phyloP scores from a whole-genome alignment of 1,284 basidiomycete genomes.

The Cutaneotrichosporon sp. region DNA sequence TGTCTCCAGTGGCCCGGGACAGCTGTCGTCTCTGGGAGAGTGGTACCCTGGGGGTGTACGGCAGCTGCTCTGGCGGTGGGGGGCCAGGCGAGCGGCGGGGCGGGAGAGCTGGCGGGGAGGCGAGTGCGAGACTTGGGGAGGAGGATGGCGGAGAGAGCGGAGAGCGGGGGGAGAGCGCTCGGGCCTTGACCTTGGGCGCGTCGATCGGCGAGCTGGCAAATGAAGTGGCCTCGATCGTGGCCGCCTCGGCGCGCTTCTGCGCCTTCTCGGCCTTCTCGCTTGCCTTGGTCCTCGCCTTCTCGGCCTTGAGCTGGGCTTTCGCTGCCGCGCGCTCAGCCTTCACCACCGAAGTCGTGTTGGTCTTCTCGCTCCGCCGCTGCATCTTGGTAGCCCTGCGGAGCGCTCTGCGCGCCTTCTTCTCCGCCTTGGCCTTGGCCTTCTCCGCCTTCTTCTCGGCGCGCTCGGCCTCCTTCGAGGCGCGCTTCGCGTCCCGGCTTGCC shows the following conservation, averaged over 20 bases:
- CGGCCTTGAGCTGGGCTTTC: constrained; percentile 7
- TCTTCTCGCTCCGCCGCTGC: constrained; percentile 5
- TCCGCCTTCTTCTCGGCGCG: background rate
- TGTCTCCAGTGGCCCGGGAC: background rate
- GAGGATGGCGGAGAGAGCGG: background rate
- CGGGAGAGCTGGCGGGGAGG: background rate
- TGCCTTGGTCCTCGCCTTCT: background rate
- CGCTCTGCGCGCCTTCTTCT: constrained; percentile 16
- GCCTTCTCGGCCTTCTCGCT: constrained; percentile 12
- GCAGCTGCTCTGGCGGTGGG: too few species aligned
- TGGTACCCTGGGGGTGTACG: too few species aligned
- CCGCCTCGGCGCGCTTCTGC: constrained; percentile 4
- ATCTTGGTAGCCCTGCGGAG: constrained; percentile 10
- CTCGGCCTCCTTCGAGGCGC: background rate
- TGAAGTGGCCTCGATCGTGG: constrained; percentile 4
- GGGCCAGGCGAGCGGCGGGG: background rate
- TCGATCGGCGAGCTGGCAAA: constrained; percentile 1
- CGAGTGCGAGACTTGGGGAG: background rate
- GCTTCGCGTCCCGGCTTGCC: background rate
- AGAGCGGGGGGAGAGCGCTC: background rate
- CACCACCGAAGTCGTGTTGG: background rate
- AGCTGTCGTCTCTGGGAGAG: too few species aligned
- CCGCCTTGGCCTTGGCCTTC: constrained; percentile 14
- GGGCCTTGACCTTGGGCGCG: too few species aligned
- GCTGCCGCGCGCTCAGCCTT: constrained; percentile 7